phyloP scores from a whole-genome alignment of 192 early-diverging fungal genomes.

The Dispira simplex region DNA sequence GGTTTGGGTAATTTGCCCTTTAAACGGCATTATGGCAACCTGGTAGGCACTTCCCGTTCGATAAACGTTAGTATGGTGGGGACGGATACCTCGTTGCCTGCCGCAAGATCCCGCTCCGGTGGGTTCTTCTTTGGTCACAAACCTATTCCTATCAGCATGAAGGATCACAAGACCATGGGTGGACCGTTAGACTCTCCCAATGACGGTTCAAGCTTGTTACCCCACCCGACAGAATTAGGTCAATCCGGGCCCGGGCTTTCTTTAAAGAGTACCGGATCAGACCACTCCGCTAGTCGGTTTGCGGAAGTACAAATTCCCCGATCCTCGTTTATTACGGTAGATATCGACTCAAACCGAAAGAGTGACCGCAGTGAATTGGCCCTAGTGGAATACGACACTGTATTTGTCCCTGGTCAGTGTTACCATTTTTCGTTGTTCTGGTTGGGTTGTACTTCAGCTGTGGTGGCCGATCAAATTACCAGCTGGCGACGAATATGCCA shows the following conservation, averaged over 20 bases:
- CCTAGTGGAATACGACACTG: slow-evolving; percentile 75
- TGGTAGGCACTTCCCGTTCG: too few species aligned
- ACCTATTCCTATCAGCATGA: not conserved
- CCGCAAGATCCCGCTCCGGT: not conserved
- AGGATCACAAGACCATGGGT: not conserved
- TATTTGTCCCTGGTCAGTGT: slow-evolving; percentile 74
- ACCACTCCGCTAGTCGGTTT: not conserved
- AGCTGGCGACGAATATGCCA: slow-evolving; percentile 70
- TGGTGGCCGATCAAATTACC: slow-evolving; percentile 74
- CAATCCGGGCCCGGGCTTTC: too few species aligned
- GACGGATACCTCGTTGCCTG: not conserved
- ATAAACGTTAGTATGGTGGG: not conserved
- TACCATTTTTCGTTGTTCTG: slow-evolving; percentile 92
- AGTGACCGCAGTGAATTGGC: slow-evolving; percentile 72
- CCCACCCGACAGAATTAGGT: too few species aligned
- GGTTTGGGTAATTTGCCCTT: too few species aligned
- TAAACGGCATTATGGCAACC: too few species aligned
- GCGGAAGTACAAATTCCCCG: not conserved
- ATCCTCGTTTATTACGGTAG: slow-evolving; percentile 28
- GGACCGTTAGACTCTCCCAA: not conserved
- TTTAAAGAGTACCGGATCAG: not conserved
- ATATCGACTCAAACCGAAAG: slow-evolving; percentile 66
- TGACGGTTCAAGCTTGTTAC: too few species aligned
- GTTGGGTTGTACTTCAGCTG: slow-evolving; percentile 80
- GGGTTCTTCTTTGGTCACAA: not conserved